phyloP scores from a whole-genome alignment of 768 basidiomycete species.

The Calocera viscosa region DNA sequence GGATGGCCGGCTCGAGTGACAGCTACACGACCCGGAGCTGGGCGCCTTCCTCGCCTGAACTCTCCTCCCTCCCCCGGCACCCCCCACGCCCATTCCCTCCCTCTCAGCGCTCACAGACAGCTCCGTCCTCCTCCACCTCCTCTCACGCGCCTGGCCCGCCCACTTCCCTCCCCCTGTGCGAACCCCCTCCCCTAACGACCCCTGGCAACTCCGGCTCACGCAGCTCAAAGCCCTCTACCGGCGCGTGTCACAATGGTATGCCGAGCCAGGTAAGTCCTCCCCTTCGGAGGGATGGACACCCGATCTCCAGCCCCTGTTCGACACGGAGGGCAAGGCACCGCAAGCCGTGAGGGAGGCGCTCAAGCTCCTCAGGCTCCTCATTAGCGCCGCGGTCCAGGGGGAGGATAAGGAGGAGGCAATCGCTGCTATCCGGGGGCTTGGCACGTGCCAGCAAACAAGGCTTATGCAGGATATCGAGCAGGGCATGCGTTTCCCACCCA shows the following conservation, averaged over 20 bases:
- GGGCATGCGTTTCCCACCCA: slow-evolving; percentile 34
- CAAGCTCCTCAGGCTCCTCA: slow-evolving; percentile 63
- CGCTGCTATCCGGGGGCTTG: slow-evolving; percentile 72
- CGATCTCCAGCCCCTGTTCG: slow-evolving; percentile 66
- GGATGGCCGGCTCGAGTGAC: too few relatives aligned
- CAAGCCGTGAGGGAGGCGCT: slow-evolving; percentile 43
- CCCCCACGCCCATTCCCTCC: slow-evolving; percentile 44
- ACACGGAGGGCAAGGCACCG: slow-evolving; percentile 63
- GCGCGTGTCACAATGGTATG: slow-evolving; percentile 78
- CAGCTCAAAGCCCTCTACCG: slow-evolving; percentile 74
- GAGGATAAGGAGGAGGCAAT: slow-evolving; percentile 81
- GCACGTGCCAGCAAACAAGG: slow-evolving; percentile 71
- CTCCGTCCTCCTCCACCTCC: slow-evolving; percentile 57
- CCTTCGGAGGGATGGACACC: not conserved
- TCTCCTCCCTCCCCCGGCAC: slow-evolving; percentile 54
- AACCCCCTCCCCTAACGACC: slow-evolving; percentile 42
- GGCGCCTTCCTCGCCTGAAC: slow-evolving; percentile 67
- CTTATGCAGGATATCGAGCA: slow-evolving; percentile 92
- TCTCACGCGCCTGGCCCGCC: slow-evolving; percentile 55
- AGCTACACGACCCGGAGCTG: slow-evolving; percentile 36
- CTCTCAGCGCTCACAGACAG: slow-evolving; percentile 71
- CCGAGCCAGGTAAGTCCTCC: slow-evolving; percentile 31
- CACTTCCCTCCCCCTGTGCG: slow-evolving; percentile 6
- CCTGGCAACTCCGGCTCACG: slow-evolving; percentile 81
- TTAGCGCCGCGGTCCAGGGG: slow-evolving; percentile 80